Percentiles rank a stretch among this genome's conserved stretches.
phyloP scores from a whole-genome alignment of 2,329 filamentous ascomycete genomes.

The Ceratocystis cacaofunesta region DNA sequence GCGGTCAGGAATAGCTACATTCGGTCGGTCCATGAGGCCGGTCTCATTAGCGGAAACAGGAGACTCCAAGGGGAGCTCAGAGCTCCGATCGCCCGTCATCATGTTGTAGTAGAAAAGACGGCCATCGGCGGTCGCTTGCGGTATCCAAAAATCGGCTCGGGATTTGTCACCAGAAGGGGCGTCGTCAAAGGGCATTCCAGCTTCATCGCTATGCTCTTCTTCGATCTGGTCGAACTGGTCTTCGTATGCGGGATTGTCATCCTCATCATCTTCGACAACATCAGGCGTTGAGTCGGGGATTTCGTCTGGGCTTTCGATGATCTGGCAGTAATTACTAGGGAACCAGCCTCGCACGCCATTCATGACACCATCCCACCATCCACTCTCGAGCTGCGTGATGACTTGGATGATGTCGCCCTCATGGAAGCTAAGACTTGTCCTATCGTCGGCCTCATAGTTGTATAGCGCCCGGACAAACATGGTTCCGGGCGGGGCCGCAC shows the following conservation, averaged over 20 bases:
- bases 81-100: constrained; percentile 84
- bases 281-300: constrained; percentile 46
- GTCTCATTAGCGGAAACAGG: constrained; percentile 66
- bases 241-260: constrained; percentile 51
- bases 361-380: constrained; percentile 99
- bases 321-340: constrained; percentile 93
- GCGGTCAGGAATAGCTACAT: constrained; percentile 76
- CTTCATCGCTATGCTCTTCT: constrained; percentile 44
- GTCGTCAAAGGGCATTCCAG: constrained; percentile 53
- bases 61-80: constrained; percentile 86
- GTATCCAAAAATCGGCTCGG: constrained; percentile 94
- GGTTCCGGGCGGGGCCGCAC: constrained; percentile 45
- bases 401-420: constrained; percentile 97
- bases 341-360: constrained; percentile 97
- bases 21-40: constrained; percentile 76
- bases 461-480: constrained; percentile 94
- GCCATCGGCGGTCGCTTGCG: constrained; percentile 86
- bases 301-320: constrained; percentile 64
- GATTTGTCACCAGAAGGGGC: constrained; percentile 50
- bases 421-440: constrained; percentile 90
- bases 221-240: constrained; percentile 53
- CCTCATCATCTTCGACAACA: constrained; percentile 44
- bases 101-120: constrained; percentile 97
- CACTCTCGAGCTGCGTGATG: constrained; percentile 92
- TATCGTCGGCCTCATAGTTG: constrained; percentile 95